A percentile compares a stretch with the other conserved stretches of the same genome.
Evolutionary conservation across 305 asterid species (phyloP).

Genomic region (Coffea humblotiana): DNA sequence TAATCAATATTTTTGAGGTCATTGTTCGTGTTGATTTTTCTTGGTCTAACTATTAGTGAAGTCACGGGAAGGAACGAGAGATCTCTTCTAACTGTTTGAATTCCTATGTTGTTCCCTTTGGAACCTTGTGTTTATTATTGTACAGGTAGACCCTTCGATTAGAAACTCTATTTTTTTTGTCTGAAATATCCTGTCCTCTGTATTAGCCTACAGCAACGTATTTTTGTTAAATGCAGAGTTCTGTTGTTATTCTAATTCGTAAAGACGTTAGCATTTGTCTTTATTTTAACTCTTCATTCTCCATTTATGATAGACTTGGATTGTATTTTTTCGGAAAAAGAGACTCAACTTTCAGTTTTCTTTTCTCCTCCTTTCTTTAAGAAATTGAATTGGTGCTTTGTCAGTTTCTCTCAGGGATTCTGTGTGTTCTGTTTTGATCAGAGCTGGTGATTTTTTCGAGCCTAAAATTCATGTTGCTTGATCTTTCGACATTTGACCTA

Average conservation of each 20-base stretch:
- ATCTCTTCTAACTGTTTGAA: background rate
- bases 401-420: background rate
- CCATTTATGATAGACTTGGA: background rate
- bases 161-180: background rate
- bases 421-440: background rate
- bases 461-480: background rate
- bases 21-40: slow-evolving; percentile 3
- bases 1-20: slow-evolving; percentile 1
- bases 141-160: background rate
- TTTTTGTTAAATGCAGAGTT: background rate
- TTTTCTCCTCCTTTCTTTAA: background rate
- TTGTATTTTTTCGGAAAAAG: background rate
- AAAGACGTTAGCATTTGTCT: background rate
- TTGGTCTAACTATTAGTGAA: slow-evolving; percentile 18
- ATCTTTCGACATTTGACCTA: background rate
- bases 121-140: background rate
- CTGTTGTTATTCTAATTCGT: background rate
- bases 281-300: background rate
- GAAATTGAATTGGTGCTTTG: background rate
- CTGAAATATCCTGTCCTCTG: background rate
- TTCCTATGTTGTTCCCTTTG: background rate
- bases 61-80: background rate
- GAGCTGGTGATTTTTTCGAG: background rate
- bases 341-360: background rate
- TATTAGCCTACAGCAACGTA: background rate